Evolutionary conservation across 306 rosid species (phyloP).

Genomic region (Nissolia schottii): DNA sequence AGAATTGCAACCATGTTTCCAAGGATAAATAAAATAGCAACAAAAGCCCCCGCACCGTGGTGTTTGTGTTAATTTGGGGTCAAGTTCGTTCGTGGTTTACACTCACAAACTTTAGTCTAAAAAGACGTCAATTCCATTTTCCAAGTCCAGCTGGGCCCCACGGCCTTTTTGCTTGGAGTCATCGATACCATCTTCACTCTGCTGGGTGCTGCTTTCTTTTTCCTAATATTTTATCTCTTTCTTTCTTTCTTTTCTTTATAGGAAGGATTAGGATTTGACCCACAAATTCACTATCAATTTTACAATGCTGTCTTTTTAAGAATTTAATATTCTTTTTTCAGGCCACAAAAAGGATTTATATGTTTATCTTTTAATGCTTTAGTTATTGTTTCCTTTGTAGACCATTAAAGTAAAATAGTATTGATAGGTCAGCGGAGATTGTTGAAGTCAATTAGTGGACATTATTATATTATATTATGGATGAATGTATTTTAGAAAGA

Average conservation of each 20-base stretch:
- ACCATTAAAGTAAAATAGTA: neutral
- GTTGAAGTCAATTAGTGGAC: neutral
- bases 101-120: neutral
- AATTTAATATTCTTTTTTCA: no score
- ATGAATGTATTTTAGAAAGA: no score
- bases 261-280: neutral
- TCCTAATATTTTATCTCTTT: neutral
- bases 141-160: neutral
- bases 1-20: neutral
- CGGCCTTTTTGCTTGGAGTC: neutral
- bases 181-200: constrained; percentile 10
- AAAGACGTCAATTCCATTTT: neutral
- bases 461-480: neutral
- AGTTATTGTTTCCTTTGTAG: no score
- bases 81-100: no score
- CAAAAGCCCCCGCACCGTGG: neutral
- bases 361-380: no score
- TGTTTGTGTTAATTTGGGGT: neutral
- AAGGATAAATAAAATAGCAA: no score
- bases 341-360: no score
- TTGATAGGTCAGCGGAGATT: neutral
- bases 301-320: neutral
- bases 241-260: neutral
- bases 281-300: neutral
- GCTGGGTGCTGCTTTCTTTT: neutral